Conservation (phyloP, 2,329 filamentous ascomycete genomes). For the Paraphaeosphaeria sporulosa region DNA sequence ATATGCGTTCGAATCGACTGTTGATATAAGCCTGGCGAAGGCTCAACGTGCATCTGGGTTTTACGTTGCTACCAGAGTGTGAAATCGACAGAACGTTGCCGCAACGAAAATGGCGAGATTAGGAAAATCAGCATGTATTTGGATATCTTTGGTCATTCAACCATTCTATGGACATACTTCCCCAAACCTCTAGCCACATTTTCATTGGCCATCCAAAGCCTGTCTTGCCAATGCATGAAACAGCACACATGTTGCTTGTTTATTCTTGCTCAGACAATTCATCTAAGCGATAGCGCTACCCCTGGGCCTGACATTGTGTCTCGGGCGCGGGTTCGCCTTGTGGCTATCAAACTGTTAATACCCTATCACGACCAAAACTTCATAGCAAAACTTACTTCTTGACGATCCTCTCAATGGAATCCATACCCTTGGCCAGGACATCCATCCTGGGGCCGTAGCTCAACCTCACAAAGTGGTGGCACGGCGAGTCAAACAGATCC, state of each 20-base stretch:
- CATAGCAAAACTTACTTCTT: conserved; percentile 43
- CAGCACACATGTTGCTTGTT: neutral
- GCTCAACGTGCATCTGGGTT: too few relatives aligned
- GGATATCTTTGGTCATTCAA: neutral
- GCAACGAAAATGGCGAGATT: neutral
- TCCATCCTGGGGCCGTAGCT: conserved; percentile 53
- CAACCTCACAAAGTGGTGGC: conserved; percentile 66
- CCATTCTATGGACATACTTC: neutral
- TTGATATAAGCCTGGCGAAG: too few relatives aligned
- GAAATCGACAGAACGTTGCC: too few relatives aligned
- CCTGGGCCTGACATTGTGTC: conserved; percentile 17
- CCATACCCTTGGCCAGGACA: conserved; percentile 49
- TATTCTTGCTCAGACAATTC: neutral
- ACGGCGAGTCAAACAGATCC: conserved; percentile 92
- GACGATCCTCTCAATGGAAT: conserved; percentile 50
- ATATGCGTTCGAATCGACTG: too few relatives aligned
- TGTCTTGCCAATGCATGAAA: neutral
- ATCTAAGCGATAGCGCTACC: conserved; percentile 14
- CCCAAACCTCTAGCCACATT: neutral
- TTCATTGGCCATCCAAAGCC: neutral
- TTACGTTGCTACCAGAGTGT: too few relatives aligned
- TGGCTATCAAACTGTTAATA: conserved; percentile 12
- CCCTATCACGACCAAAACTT: neutral
- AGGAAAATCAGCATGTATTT: conserved; percentile 1
- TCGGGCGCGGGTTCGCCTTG: conserved; percentile 20